Conservation (phyloP, 1,139 yeast genomes). For the Pichia sp. region DNA sequence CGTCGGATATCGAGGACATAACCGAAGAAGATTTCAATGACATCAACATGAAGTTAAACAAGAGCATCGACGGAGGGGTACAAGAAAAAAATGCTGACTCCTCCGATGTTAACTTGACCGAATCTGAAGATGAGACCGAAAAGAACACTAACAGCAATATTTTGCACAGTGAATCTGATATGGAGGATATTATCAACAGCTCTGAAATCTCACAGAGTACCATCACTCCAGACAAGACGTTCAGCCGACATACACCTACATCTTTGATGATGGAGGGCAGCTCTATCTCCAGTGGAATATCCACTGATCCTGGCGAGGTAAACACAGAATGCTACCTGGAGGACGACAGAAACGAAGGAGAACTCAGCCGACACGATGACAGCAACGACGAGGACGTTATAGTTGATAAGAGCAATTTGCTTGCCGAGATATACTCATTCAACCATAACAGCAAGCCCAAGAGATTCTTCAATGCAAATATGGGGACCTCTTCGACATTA, state of each 20-base stretch:
- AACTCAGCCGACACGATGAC: background rate
- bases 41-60: slow-evolving; percentile 11
- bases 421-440: slow-evolving; percentile 20
- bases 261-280: slow-evolving; percentile 2
- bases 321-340: slow-evolving; percentile 18
- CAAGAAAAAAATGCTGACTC: background rate
- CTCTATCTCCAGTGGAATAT: slow-evolving; percentile 8
- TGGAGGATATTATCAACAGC: slow-evolving; percentile 15
- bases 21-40: slow-evolving; percentile 16
- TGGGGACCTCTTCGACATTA: background rate
- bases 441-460: background rate
- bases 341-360: slow-evolving; percentile 4
- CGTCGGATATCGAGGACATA: slow-evolving; percentile 18
- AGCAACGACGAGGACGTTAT: background rate
- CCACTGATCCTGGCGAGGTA: slow-evolving; percentile 17
- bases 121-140: slow-evolving; percentile 10
- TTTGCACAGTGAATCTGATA: slow-evolving; percentile 12
- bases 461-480: background rate
- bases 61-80: background rate
- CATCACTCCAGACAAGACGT: slow-evolving; percentile 7
- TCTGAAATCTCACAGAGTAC: slow-evolving; percentile 17
- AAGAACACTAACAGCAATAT: background rate
- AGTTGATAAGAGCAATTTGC: slow-evolving; percentile 17
- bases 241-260: slow-evolving; percentile 4
- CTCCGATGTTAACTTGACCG: slow-evolving; percentile 15